These are phyloP conservation scores for Fusarium sororula DNA, from an alignment of 2,329 filamentous ascomycete genomes.

Conservation along the genomic window DNA sequence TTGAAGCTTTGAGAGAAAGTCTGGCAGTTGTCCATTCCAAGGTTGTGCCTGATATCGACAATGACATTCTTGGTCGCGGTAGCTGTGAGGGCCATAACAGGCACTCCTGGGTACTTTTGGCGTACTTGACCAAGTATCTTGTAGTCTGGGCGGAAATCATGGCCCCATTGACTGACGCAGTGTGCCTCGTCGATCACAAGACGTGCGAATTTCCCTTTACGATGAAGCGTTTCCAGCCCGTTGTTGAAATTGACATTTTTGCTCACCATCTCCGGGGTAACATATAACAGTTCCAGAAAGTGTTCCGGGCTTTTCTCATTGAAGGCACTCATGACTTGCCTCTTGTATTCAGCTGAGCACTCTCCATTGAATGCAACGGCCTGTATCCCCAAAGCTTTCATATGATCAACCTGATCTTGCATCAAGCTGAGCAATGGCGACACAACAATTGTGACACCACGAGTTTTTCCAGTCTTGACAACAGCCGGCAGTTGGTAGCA, in stretches of 20 bases:
- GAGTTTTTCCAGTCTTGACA: constrained; percentile 80
- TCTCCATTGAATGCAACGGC: constrained; percentile 87
- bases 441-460: constrained; percentile 91
- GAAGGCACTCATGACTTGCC: constrained; percentile 72
- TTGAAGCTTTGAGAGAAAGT: constrained; percentile 95
- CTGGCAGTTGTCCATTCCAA: constrained; percentile 82
- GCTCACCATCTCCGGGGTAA: constrained; percentile 96
- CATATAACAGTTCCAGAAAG: constrained; percentile 86
- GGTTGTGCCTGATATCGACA: constrained; percentile 87
- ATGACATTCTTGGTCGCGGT: constrained; percentile 95
- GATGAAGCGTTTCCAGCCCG: constrained; percentile 74
- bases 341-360: constrained; percentile 68
- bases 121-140: constrained; percentile 83
- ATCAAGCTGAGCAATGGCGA: constrained; percentile 94
- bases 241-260: constrained; percentile 77
- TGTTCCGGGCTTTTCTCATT: constrained; percentile 73
- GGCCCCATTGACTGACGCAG: constrained; percentile 98
- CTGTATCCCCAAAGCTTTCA: constrained; percentile 77
- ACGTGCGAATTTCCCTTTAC: constrained; percentile 77
- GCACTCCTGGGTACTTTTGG: constrained; percentile 77
- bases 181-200: constrained; percentile 99
- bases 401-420: constrained; percentile 93
- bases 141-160: constrained; percentile 97
- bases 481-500: constrained; percentile 96
- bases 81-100: constrained; percentile 93